Evolutionary conservation across 2,329 filamentous ascomycete genomes (phyloP).

Genomic region (Talaromyces islandicus): DNA sequence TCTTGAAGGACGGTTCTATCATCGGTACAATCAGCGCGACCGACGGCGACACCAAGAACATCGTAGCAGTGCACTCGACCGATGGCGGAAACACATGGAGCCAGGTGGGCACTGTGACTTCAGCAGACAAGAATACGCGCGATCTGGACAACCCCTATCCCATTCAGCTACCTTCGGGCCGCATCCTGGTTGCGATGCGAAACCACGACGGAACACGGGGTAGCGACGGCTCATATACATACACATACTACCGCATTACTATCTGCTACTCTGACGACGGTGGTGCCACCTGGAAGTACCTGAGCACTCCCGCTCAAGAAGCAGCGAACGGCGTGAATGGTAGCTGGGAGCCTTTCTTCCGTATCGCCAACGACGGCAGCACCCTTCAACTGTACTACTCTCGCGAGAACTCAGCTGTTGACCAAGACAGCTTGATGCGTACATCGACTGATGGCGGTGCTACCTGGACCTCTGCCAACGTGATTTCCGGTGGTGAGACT

Average conservation of each 20-base stretch:
- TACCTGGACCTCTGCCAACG: slow-evolving; percentile 2
- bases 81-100: slow-evolving; percentile 3
- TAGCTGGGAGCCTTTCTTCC: slow-evolving; percentile 10
- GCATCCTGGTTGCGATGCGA: slow-evolving; percentile 6
- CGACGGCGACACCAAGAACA: neutral
- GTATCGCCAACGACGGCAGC: slow-evolving; percentile 1
- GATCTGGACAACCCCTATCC: slow-evolving; percentile 9
- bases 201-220: neutral
- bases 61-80: slow-evolving; percentile 2
- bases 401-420: slow-evolving; percentile 1
- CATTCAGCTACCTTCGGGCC: slow-evolving; percentile 5
- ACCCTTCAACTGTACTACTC: slow-evolving; percentile 9
- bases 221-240: neutral
- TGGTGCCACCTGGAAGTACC: slow-evolving; percentile 7
- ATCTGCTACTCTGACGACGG: slow-evolving; percentile 9
- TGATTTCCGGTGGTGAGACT: slow-evolving; percentile 2
- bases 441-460: slow-evolving; percentile 6
- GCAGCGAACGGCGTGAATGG: neutral
- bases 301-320: neutral
- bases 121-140: neutral
- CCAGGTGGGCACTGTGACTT: slow-evolving; percentile 1
- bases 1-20: slow-evolving; percentile 1
- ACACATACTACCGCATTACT: slow-evolving; percentile 9
- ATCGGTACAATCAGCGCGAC: neutral
- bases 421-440: slow-evolving; percentile 9